These are phyloP conservation scores for Eleusine indica DNA, from an alignment of 176 grass and related monocot genomes.

Conservation along the genomic window DNA sequence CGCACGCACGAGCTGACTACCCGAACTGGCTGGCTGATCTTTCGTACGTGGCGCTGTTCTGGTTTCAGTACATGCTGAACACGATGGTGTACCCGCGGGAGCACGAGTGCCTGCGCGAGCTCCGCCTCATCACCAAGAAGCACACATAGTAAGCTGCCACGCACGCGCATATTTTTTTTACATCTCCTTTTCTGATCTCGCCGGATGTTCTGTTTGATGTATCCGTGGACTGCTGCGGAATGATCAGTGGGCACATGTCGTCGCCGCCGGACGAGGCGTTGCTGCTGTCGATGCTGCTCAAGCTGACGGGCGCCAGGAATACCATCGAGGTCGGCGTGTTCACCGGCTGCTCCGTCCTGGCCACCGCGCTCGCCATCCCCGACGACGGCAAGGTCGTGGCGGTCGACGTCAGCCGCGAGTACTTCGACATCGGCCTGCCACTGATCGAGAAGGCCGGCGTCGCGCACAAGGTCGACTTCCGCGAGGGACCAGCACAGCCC, in stretches of 20 bases:
- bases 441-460: conserved; percentile 54
- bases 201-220: neutral
- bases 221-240: neutral
- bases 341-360: conserved; percentile 81
- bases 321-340: conserved; percentile 82
- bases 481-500: conserved; percentile 38
- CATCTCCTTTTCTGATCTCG: neutral
- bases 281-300: conserved; percentile 69
- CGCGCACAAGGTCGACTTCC: conserved; percentile 72
- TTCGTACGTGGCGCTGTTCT: neutral
- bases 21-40: too few relatives aligned
- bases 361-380: conserved; percentile 72
- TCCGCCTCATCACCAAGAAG: conserved; percentile 53
- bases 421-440: conserved; percentile 53
- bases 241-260: conserved; percentile 47
- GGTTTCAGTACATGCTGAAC: conserved; percentile 66
- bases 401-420: conserved; percentile 44
- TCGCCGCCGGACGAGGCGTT: conserved; percentile 58
- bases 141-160: conserved; percentile 47
- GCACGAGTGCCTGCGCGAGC: conserved; percentile 67
- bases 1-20: too few relatives aligned
- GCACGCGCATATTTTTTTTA: neutral
- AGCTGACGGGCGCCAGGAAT: conserved; percentile 68
- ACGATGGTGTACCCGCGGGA: conserved; percentile 73
- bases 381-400: conserved; percentile 70